Evolutionary conservation across 202 grass and related monocot genomes (phyloP).

Genomic region (Brachypodium distachyon): DNA sequence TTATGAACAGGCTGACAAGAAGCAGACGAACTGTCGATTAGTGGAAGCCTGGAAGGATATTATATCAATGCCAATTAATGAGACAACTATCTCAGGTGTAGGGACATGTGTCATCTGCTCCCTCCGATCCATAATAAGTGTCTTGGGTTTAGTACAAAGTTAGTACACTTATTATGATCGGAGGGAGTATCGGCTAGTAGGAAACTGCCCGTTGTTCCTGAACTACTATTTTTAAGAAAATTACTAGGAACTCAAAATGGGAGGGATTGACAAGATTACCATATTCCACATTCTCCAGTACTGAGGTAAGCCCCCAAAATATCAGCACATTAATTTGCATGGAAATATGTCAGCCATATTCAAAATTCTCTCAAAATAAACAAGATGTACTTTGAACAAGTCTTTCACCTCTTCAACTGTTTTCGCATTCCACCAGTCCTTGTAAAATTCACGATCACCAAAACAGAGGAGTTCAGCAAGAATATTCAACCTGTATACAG

Average conservation of each 20-base stretch:
- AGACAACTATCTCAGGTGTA: neutral
- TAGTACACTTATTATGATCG: too few species aligned
- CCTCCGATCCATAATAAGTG: too few species aligned
- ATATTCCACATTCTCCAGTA: slow-evolving; percentile 99
- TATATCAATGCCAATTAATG: slow-evolving; percentile 8
- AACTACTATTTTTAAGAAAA: neutral
- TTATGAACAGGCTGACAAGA: slow-evolving; percentile 92
- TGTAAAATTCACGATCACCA: slow-evolving; percentile 99
- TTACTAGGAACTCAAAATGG: neutral
- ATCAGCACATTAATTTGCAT: slow-evolving; percentile 16
- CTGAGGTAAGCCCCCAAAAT: slow-evolving; percentile 42
- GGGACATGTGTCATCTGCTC: neutral
- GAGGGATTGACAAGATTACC: slow-evolving; percentile 45
- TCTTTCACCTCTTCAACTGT: slow-evolving; percentile 84
- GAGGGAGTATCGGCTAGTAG: neutral
- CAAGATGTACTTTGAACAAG: neutral
- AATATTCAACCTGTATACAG: slow-evolving; percentile 74
- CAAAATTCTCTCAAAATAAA: neutral
- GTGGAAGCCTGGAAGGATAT: neutral
- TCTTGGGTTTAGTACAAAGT: too few species aligned
- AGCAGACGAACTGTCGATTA: slow-evolving; percentile 25
- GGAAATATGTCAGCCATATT: slow-evolving; percentile 34
- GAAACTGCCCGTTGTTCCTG: neutral
- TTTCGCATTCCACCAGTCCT: slow-evolving; percentile 99
- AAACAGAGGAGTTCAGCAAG: slow-evolving; percentile 76